Evolutionary conservation across 2,329 filamentous ascomycete genomes (phyloP).

Genomic region (Pyrenochaeta sp.): DNA sequence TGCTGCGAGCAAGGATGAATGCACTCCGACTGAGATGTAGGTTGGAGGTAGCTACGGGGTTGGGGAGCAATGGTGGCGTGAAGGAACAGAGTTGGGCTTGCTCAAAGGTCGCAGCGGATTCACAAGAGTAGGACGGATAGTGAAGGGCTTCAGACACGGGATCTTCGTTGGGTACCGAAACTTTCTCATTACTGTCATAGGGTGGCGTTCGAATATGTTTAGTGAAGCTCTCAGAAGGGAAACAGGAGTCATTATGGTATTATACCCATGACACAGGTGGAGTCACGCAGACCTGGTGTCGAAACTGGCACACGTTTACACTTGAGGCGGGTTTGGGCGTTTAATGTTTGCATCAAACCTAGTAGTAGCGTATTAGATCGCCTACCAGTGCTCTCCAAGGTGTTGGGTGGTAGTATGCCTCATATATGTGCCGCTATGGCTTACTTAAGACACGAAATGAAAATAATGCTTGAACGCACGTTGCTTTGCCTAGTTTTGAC

Average conservation of each 20-base stretch:
- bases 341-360: not conserved
- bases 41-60: constrained; percentile 27
- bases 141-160: not conserved
- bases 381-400: too few species aligned
- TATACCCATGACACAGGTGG: constrained; percentile 14
- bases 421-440: not conserved
- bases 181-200: constrained; percentile 18
- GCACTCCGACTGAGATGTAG: constrained; percentile 38
- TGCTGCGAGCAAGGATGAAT: constrained; percentile 39
- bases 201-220: constrained; percentile 24
- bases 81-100: constrained; percentile 34
- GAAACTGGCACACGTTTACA: constrained; percentile 3
- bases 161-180: too few species aligned
- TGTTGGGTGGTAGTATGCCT: too few species aligned
- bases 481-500: too few species aligned
- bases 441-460: too few species aligned
- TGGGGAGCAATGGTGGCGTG: constrained; percentile 14
- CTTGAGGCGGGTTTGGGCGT: constrained; percentile 2
- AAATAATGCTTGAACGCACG: not conserved
- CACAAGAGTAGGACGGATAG: constrained; percentile 1
- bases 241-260: constrained; percentile 9
- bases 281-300: constrained; percentile 7
- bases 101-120: constrained; percentile 12
- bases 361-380: constrained; percentile 3
- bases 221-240: not conserved